Percentiles rank a stretch among this genome's conserved stretches.
phyloP scores from a whole-genome alignment of 495 filamentous ascomycete genomes.

The Glonium stellatum region DNA sequence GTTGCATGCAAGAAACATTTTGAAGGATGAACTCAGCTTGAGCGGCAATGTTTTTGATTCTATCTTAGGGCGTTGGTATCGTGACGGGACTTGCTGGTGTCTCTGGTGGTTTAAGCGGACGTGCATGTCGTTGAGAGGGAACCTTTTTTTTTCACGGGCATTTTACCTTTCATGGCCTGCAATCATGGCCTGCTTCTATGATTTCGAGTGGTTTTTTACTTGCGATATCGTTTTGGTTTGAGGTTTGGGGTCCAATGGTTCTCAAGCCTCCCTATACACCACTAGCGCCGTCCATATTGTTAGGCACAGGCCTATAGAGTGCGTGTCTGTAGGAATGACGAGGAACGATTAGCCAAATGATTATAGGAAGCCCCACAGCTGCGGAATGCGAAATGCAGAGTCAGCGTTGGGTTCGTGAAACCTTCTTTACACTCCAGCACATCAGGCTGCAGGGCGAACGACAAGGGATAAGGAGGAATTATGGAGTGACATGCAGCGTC shows the following conservation, averaged over 20 bases:
- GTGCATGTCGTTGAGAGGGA: not conserved
- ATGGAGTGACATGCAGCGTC: not conserved
- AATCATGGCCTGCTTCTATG: not conserved
- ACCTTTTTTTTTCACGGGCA: not conserved
- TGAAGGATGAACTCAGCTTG: not conserved
- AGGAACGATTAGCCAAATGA: not conserved
- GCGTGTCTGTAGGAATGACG: not conserved
- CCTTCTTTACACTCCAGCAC: not conserved
- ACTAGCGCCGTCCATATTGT: not conserved
- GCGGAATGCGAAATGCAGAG: too few relatives aligned
- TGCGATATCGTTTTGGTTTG: not conserved
- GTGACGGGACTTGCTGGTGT: not conserved
- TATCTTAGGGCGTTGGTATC: not conserved
- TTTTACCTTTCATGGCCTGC: not conserved
- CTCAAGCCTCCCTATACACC: too few relatives aligned
- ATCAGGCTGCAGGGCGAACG: not conserved
- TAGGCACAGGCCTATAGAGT: not conserved
- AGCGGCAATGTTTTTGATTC: not conserved
- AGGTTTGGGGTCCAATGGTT: not conserved
- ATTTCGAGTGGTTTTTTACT: not conserved
- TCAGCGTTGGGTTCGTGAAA: too few relatives aligned
- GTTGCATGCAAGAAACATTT: not conserved
- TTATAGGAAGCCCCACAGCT: too few relatives aligned
- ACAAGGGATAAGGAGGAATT: too few relatives aligned
- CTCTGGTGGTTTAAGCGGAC: not conserved